Percentiles rank a stretch among this genome's conserved stretches.
Evolutionary conservation across 495 filamentous ascomycete genomes (phyloP).

Genomic region (Aspergillus wentii): DNA sequence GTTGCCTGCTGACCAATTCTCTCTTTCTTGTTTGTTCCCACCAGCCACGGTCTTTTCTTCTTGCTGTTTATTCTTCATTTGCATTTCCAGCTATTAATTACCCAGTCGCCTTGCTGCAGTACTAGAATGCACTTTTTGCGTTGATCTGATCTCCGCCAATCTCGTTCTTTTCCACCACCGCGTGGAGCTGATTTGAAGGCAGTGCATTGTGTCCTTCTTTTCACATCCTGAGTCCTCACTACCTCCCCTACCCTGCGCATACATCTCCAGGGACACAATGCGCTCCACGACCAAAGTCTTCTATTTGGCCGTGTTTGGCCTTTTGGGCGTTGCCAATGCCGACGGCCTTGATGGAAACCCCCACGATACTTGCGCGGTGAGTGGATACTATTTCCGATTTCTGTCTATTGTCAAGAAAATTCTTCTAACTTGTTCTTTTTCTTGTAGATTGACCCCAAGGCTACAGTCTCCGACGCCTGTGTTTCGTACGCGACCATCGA

Average conservation of each 20-base stretch:
- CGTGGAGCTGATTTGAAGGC: no score
- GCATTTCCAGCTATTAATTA: no score
- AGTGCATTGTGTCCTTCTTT: no score
- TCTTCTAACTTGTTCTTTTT: no score
- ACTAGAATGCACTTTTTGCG: no score
- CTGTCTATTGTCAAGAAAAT: conserved; percentile 2
- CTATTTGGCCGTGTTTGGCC: conserved; percentile 71
- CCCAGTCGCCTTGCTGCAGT: no score
- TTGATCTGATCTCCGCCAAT: no score
- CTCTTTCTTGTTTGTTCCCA: conserved; percentile 9
- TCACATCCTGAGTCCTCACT: no score
- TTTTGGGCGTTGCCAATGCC: conserved; percentile 52
- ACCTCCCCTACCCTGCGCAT: not conserved
- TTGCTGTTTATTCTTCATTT: conserved; percentile 1
- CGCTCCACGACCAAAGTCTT: conserved; percentile 63
- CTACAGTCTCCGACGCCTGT: conserved; percentile 80
- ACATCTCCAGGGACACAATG: conserved; percentile 51
- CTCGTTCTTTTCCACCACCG: no score
- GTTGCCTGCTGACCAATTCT: no score
- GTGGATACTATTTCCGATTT: conserved; percentile 20
- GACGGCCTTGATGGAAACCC: conserved; percentile 29
- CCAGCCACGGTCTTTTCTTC: conserved; percentile 6
- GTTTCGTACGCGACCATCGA: conserved; percentile 90
- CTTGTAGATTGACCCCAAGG: conserved; percentile 60
- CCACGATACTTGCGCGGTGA: conserved; percentile 61